These are phyloP conservation scores for Shiraia bambusicola DNA, from an alignment of 2,329 filamentous ascomycete genomes.

Conservation along the genomic window DNA sequence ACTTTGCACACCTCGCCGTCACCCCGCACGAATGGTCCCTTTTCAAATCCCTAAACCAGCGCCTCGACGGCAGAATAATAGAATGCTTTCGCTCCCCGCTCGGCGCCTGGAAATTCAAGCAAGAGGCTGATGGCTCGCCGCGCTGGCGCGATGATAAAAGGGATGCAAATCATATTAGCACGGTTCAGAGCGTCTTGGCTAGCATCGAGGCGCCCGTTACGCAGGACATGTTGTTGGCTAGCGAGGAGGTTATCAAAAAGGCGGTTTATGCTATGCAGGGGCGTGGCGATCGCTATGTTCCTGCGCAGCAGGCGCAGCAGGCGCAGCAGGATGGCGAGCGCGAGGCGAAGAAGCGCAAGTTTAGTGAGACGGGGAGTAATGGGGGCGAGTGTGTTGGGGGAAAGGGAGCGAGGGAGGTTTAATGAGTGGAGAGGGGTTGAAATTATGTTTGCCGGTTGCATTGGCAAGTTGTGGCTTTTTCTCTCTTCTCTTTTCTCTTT, in stretches of 20 bases:
- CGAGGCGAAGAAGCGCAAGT: constrained; percentile 40
- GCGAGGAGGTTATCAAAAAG: constrained; percentile 70
- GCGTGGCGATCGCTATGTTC: constrained; percentile 37
- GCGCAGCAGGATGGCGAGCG: constrained; percentile 24
- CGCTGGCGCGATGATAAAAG: constrained; percentile 91
- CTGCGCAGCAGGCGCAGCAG: constrained; percentile 1
- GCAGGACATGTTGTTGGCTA: constrained; percentile 69
- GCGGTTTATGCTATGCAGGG: constrained; percentile 70
- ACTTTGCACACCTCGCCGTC: constrained; percentile 66
- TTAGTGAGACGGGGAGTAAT: constrained; percentile 23
- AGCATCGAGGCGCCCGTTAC: constrained; percentile 86
- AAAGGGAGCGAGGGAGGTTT: too few species aligned
- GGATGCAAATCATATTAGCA: constrained; percentile 84
- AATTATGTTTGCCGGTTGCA: too few species aligned
- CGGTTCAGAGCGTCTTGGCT: constrained; percentile 81
- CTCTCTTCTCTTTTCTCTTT: too few species aligned
- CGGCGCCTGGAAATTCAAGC: constrained; percentile 74
- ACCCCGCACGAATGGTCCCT: constrained; percentile 79
- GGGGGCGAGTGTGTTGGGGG: background rate
- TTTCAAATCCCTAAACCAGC: constrained; percentile 71
- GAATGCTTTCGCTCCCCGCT: constrained; percentile 82
- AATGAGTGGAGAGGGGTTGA: too few species aligned
- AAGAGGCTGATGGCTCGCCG: constrained; percentile 55
- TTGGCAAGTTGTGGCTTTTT: too few species aligned
- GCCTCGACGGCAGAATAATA: constrained; percentile 83